Evolutionary conservation across 176 grass and related monocot species (phyloP).

Genomic region (Triticum urartu): DNA sequence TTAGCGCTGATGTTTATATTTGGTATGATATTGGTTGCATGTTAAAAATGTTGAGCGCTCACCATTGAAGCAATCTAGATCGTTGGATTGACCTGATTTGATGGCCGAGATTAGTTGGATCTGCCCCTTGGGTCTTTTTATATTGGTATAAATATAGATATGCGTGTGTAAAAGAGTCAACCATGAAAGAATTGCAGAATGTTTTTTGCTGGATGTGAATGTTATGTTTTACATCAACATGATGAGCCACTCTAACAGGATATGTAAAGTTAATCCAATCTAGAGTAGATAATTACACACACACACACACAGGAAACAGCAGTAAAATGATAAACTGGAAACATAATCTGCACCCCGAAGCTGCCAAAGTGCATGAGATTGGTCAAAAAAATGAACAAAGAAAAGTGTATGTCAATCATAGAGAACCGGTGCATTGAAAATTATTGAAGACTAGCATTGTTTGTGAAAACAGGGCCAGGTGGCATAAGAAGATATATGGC

Average conservation of each 20-base stretch:
- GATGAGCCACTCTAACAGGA: neutral
- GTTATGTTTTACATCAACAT: neutral
- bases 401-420: neutral
- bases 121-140: no score
- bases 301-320: neutral
- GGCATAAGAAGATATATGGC: neutral
- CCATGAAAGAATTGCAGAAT: neutral
- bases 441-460: neutral
- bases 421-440: neutral
- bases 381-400: neutral
- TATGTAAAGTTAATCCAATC: neutral
- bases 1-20: no score
- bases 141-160: no score
- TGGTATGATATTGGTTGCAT: no score
- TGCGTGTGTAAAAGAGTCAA: neutral
- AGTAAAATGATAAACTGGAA: neutral
- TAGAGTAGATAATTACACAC: neutral
- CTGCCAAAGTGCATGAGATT: neutral
- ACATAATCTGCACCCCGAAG: neutral
- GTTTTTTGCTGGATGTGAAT: neutral
- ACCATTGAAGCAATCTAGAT: no score
- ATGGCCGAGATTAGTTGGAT: no score
- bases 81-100: no score
- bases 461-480: neutral
- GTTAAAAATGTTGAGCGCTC: no score